phyloP scores from a whole-genome alignment of 805 yeast genomes.

The Cyberlindnera amylophila region DNA sequence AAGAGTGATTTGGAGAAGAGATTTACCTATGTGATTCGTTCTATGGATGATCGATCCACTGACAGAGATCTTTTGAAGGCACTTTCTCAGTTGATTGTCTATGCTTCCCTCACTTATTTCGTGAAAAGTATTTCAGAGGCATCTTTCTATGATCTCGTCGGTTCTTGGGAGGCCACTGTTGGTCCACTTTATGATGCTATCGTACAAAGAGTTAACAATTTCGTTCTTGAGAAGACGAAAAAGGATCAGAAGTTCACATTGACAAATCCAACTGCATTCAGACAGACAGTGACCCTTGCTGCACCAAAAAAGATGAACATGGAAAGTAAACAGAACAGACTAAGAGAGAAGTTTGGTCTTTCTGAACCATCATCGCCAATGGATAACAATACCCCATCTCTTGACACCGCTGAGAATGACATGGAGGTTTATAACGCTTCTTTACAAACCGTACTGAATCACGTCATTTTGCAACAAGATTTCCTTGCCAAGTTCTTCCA shows the following conservation, averaged over 20 bases:
- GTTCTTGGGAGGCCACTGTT: conserved; percentile 36
- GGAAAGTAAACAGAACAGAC: conserved; percentile 15
- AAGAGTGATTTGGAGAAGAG: conserved; percentile 39
- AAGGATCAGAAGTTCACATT: conserved; percentile 19
- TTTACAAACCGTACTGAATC: conserved; percentile 33
- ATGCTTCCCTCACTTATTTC: conserved; percentile 50
- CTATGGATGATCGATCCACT: conserved; percentile 21
- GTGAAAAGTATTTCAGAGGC: conserved; percentile 52
- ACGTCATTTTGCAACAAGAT: conserved; percentile 36
- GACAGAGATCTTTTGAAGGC: conserved; percentile 7
- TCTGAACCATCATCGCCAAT: conserved; percentile 12
- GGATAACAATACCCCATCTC: neutral
- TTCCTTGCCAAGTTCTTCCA: conserved; percentile 42
- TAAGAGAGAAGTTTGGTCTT: conserved; percentile 23
- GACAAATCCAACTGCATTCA: conserved; percentile 14
- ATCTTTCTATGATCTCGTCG: conserved; percentile 42
- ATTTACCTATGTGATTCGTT: conserved; percentile 35
- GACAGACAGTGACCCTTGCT: neutral
- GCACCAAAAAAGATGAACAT: conserved; percentile 2
- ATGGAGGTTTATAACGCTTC: conserved; percentile 12
- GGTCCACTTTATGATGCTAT: conserved; percentile 33
- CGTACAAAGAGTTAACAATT: conserved; percentile 28
- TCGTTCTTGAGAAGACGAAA: conserved; percentile 22
- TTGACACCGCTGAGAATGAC: neutral
- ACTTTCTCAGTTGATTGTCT: conserved; percentile 39